phyloP scores from a whole-genome alignment of 163 green algal species.

The Chlorella variabilis region DNA sequence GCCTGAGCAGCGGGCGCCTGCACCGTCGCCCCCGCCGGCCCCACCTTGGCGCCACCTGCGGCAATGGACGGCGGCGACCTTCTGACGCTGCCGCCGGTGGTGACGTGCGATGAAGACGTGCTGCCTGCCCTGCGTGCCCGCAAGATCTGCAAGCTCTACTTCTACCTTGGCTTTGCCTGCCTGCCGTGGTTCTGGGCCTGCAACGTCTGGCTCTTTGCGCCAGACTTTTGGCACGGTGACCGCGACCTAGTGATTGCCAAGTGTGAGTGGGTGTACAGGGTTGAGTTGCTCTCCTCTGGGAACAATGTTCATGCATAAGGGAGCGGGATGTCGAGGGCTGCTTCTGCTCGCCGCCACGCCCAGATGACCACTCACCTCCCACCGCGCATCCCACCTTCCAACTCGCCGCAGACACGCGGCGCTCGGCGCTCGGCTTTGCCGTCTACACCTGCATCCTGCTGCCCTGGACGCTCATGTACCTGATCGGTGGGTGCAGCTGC shows the following conservation, averaged over 20 bases:
- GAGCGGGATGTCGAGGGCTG: no score
- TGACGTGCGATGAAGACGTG: slow-evolving; percentile 31
- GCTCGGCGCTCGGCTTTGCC: slow-evolving; percentile 22
- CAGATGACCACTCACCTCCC: no score
- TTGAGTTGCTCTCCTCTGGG: no score
- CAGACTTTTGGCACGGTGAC: slow-evolving; percentile 11
- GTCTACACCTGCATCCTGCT: slow-evolving; percentile 35
- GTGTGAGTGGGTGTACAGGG: slow-evolving; percentile 25
- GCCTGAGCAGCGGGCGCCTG: no score
- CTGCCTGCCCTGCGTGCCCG: slow-evolving; percentile 30
- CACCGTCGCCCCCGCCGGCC: no score
- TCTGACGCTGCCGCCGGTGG: slow-evolving; percentile 30
- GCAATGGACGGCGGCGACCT: no score
- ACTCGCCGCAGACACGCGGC: slow-evolving; percentile 34
- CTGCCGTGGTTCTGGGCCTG: slow-evolving; percentile 49
- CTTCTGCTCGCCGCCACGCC: no score
- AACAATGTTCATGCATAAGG: no score
- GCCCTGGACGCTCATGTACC: slow-evolving; percentile 40
- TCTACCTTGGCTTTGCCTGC: slow-evolving; percentile 24
- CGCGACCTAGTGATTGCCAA: slow-evolving; percentile 29
- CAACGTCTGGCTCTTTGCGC: slow-evolving; percentile 42
- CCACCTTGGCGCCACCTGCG: no score
- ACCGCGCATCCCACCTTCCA: no score
- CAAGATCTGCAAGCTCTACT: slow-evolving; percentile 29
- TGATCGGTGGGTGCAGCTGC: slow-evolving; percentile 15